Percentiles rank a stretch among this genome's conserved stretches.
phyloP scores from a whole-genome alignment of 2,329 filamentous ascomycete genomes.

The Monosporascus sp. region DNA sequence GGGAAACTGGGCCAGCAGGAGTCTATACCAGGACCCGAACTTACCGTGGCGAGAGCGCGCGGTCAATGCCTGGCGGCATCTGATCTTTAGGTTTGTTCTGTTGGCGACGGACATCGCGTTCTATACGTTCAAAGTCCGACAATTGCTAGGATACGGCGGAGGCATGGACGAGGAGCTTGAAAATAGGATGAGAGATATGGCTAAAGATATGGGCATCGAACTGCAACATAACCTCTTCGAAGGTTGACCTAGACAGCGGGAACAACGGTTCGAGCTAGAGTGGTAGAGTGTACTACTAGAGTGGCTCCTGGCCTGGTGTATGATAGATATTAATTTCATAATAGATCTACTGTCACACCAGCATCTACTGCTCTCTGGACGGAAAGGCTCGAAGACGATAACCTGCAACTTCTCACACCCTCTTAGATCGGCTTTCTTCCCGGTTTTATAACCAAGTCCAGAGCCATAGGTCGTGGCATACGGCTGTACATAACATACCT shows the following conservation, averaged over 20 bases:
- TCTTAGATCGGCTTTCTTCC: too few relatives aligned
- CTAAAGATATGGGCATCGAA: slow-evolving; percentile 87
- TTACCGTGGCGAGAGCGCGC: slow-evolving; percentile 58
- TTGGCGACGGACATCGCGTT: slow-evolving; percentile 75
- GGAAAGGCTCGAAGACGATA: too few relatives aligned
- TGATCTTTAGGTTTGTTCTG: slow-evolving; percentile 77
- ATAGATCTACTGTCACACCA: too few relatives aligned
- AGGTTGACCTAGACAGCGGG: slow-evolving; percentile 45
- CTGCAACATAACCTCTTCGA: slow-evolving; percentile 85
- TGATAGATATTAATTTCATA: too few relatives aligned
- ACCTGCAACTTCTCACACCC: too few relatives aligned
- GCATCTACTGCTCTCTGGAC: too few relatives aligned
- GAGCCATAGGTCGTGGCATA: too few relatives aligned
- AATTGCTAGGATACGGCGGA: slow-evolving; percentile 68
- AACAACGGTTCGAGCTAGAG: too few relatives aligned
- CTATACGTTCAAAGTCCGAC: slow-evolving; percentile 71
- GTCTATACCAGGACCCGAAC: slow-evolving; percentile 69
- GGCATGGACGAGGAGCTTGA: slow-evolving; percentile 97
- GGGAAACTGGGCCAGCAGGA: slow-evolving; percentile 80
- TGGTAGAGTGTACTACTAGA: too few relatives aligned
- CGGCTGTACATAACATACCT: too few relatives aligned
- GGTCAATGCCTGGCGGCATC: slow-evolving; percentile 66
- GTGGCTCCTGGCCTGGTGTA: too few relatives aligned
- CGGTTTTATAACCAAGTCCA: too few relatives aligned
- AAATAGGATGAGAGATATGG: slow-evolving; percentile 77